Evolutionary conservation across 345 rosid species (phyloP).

Genomic region (Triadica sebifera): DNA sequence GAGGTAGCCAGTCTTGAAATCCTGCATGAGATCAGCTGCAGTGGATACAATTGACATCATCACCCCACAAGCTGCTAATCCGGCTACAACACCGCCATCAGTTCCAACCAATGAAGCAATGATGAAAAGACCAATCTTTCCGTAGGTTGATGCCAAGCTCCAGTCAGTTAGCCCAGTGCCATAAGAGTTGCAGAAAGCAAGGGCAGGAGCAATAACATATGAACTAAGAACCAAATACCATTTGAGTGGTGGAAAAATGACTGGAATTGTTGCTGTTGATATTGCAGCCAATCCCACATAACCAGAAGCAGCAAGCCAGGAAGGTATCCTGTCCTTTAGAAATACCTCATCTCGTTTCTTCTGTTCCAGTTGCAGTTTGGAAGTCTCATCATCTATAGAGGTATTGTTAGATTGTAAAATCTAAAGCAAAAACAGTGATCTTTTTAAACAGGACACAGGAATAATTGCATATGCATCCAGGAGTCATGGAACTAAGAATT

Average conservation of each 20-base stretch:
- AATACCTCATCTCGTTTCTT: conserved; percentile 65
- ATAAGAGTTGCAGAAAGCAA: conserved; percentile 91
- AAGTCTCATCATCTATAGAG: conserved; percentile 50
- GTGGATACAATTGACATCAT: conserved; percentile 95
- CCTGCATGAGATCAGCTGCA: conserved; percentile 97
- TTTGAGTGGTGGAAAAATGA: conserved; percentile 72
- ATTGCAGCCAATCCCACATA: conserved; percentile 87
- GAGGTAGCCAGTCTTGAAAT: conserved; percentile 86
- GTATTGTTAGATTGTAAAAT: conserved; percentile 11
- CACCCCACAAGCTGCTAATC: conserved; percentile 79
- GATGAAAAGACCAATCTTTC: conserved; percentile 87
- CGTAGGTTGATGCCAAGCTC: conserved; percentile 77
- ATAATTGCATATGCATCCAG: background rate
- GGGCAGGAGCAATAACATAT: conserved; percentile 83
- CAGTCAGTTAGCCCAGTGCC: conserved; percentile 88
- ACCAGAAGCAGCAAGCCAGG: conserved; percentile 77
- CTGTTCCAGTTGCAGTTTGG: conserved; percentile 47
- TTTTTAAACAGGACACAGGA: background rate
- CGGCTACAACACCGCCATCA: conserved; percentile 83
- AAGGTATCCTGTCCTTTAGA: conserved; percentile 72
- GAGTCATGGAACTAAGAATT: background rate
- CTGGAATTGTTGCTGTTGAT: conserved; percentile 70
- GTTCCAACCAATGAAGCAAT: conserved; percentile 78
- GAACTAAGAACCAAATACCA: conserved; percentile 85
- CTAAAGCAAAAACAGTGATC: conserved; percentile 11